These are phyloP conservation scores for Chenopodium quinoa DNA, from an alignment of 148 eudicot genomes.

Conservation along the genomic window DNA sequence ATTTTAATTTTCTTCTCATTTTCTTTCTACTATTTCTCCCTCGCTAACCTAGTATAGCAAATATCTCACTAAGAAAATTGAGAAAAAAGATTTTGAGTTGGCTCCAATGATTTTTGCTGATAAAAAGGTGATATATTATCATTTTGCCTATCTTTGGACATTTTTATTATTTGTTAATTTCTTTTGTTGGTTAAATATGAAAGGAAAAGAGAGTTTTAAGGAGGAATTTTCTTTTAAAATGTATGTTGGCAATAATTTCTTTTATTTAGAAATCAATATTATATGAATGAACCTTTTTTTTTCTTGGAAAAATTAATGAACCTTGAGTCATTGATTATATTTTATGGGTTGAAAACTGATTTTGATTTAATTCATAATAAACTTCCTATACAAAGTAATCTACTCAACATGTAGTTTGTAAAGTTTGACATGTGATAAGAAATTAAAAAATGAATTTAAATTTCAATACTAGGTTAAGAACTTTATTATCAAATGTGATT, in stretches of 20 bases:
- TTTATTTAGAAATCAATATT: neutral
- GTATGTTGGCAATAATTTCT: neutral
- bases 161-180: neutral
- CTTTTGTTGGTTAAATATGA: neutral
- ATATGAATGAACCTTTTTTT: too few species aligned
- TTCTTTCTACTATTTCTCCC: neutral
- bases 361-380: too few species aligned
- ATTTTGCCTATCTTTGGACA: constrained; percentile 20
- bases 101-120: constrained; percentile 7
- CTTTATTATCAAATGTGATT: too few species aligned
- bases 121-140: constrained; percentile 7
- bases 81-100: neutral
- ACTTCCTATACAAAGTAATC: too few species aligned
- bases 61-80: neutral
- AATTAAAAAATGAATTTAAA: too few species aligned
- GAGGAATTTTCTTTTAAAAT: neutral
- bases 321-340: too few species aligned
- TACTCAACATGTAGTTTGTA: too few species aligned
- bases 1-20: neutral
- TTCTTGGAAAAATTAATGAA: too few species aligned
- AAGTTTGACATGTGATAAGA: too few species aligned
- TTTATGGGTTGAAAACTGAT: too few species aligned
- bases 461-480: too few species aligned
- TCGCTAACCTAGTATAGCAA: constrained; percentile 26
- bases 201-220: constrained; percentile 26